Conservation (phyloP, 768 basidiomycete genomes). For the Russula brevipes region DNA sequence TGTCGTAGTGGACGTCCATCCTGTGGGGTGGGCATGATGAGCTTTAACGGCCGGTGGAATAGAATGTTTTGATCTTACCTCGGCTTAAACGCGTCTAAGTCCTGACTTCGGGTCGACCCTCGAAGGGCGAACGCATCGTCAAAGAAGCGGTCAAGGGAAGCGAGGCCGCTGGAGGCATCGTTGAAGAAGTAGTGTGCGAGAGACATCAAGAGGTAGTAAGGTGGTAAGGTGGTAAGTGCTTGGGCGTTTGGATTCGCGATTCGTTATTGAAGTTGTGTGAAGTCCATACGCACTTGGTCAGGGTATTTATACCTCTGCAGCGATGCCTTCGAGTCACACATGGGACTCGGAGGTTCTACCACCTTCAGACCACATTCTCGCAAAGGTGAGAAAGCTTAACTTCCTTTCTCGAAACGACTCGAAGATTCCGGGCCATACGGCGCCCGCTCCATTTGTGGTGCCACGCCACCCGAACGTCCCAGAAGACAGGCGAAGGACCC, state of each 20-base stretch:
- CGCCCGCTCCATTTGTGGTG: too few relatives aligned
- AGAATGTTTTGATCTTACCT: neutral
- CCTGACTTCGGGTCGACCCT: neutral
- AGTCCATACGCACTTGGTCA: neutral
- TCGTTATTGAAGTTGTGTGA: neutral
- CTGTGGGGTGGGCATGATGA: conserved; percentile 22
- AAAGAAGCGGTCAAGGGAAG: conserved; percentile 6
- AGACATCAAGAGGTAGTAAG: neutral
- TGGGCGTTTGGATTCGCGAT: neutral
- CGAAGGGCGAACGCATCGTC: neutral
- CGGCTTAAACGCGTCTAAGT: neutral
- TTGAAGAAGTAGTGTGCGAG: neutral
- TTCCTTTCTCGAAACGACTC: neutral
- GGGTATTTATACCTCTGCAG: conserved; percentile 3
- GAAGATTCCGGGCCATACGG: neutral
- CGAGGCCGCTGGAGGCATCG: neutral
- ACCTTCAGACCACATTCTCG: neutral
- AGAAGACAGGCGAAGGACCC: too few relatives aligned
- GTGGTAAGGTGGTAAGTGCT: neutral
- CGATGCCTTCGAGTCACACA: neutral
- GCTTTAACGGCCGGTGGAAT: neutral
- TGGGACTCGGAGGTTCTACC: neutral
- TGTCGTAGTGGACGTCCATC: conserved; percentile 50
- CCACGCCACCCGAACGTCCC: too few relatives aligned
- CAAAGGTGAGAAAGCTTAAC: neutral